Evolutionary conservation across 208 protist genomes (phyloP).

Genomic region (Trypanosoma melophagium): DNA sequence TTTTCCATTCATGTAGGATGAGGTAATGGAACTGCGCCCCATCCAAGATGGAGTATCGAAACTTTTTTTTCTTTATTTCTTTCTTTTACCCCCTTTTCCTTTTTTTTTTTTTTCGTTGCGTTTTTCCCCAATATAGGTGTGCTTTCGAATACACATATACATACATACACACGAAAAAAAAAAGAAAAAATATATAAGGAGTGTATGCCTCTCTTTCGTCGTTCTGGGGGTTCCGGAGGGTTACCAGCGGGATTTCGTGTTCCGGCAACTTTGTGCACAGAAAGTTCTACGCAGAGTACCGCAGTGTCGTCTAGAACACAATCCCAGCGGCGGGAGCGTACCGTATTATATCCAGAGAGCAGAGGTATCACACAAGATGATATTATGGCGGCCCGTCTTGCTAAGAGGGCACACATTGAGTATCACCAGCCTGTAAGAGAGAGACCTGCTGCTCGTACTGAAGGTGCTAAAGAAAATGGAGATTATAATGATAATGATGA

Average conservation of each 20-base stretch:
- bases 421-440: slow-evolving; percentile 65
- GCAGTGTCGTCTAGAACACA: slow-evolving; percentile 30
- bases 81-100: slow-evolving; percentile 10
- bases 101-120: slow-evolving; percentile 8
- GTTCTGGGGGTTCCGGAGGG: slow-evolving; percentile 28
- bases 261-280: slow-evolving; percentile 21
- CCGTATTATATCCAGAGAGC: slow-evolving; percentile 28
- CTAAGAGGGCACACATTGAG: slow-evolving; percentile 56
- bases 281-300: slow-evolving; percentile 7
- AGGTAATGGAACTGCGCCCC: neutral
- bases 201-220: slow-evolving; percentile 39
- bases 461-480: neutral
- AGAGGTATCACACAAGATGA: slow-evolving; percentile 27
- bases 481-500: neutral
- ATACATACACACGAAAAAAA: neutral
- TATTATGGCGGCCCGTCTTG: slow-evolving; percentile 42
- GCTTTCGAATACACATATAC: slow-evolving; percentile 1
- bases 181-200: neutral
- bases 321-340: slow-evolving; percentile 3
- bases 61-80: too few species aligned
- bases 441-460: slow-evolving; percentile 1
- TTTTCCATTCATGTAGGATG: neutral
- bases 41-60: too few species aligned
- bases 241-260: slow-evolving; percentile 39
- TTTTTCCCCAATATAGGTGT: slow-evolving; percentile 6